Conservation (phyloP, 306 rosid genomes). For the Hippophae tibetana region DNA sequence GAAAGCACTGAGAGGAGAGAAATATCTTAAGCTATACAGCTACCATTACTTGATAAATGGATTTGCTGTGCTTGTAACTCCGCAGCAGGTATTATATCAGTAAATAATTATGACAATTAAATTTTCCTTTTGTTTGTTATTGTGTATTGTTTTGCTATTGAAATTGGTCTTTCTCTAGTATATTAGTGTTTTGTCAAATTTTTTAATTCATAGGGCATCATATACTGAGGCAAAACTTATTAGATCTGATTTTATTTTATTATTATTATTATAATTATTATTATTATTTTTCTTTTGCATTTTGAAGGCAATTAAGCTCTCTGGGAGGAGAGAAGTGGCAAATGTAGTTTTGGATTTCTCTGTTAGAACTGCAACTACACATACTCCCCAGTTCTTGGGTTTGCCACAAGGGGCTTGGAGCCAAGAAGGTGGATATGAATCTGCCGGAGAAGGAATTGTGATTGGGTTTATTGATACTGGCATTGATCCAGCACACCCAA, state of each 20-base stretch:
- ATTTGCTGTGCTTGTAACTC: constrained; percentile 76
- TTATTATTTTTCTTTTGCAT: constrained; percentile 4
- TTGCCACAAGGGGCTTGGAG: constrained; percentile 87
- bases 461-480: constrained; percentile 92
- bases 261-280: too few relatives aligned
- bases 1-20: constrained; percentile 73
- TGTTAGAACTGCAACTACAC: constrained; percentile 89
- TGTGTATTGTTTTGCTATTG: neutral
- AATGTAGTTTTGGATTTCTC: constrained; percentile 82
- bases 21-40: constrained; percentile 89
- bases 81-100: constrained; percentile 54
- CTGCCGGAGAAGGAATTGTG: constrained; percentile 86
- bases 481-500: constrained; percentile 83
- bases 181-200: too few relatives aligned
- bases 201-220: too few relatives aligned
- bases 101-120: neutral
- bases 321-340: constrained; percentile 72
- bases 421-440: constrained; percentile 72
- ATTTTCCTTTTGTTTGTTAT: neutral
- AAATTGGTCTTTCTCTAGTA: too few relatives aligned
- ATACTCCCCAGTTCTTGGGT: constrained; percentile 93
- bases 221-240: too few relatives aligned
- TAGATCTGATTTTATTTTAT: too few relatives aligned
- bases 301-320: constrained; percentile 68
- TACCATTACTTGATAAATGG: constrained; percentile 93